A percentile compares a stretch with the other conserved stretches of the same genome.
Conservation (phyloP, 75 land plant genomes). For the Chamaecyparis obtusa region DNA sequence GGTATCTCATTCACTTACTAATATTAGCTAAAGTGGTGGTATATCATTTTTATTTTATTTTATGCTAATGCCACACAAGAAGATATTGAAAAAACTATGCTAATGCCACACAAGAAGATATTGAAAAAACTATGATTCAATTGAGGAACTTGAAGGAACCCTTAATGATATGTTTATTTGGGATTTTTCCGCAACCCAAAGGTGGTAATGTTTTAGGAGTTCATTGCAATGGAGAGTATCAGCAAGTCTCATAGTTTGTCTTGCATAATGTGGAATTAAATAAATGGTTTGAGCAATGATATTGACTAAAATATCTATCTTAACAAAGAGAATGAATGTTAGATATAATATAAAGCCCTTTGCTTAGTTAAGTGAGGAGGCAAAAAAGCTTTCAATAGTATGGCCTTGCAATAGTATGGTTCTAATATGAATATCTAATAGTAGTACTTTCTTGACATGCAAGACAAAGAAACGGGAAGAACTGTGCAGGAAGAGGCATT, state of each 20-base stretch:
- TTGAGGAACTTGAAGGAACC: not conserved
- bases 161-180: not conserved
- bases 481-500: no score
- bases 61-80: not conserved
- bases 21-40: no score
- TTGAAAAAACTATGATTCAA: not conserved
- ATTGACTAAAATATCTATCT: no score
- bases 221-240: not conserved
- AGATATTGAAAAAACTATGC: not conserved
- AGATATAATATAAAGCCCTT: no score
- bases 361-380: not conserved
- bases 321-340: not conserved
- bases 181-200: not conserved
- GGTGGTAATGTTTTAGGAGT: not conserved
- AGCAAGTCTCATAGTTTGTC: not conserved
- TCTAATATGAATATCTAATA: not conserved
- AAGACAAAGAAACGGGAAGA: not conserved
- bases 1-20: not conserved
- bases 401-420: not conserved
- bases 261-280: not conserved
- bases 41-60: not conserved
- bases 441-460: not conserved
- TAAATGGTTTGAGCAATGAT: not conserved
- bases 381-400: no score
- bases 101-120: not conserved